Base-by-base conservation (phyloP, 2,329 filamentous ascomycete genomes). In the Penicillium italicum region DNA sequence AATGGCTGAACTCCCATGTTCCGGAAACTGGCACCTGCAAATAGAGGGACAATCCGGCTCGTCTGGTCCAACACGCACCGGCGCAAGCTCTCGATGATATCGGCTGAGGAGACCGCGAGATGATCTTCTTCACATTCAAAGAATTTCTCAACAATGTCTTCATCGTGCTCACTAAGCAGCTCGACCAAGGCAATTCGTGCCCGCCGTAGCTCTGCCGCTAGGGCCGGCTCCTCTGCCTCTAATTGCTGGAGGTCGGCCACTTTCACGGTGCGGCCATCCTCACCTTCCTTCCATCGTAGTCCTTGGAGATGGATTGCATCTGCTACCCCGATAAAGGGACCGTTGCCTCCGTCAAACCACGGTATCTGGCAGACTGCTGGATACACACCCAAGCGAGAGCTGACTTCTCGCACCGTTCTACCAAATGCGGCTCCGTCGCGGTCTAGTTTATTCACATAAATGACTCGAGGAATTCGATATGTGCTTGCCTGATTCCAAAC, bases 1-100 rank as follows among this genome's bases (percentile, higher is more conserved):
- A 99, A 79, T 28, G 92, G 91, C 71, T 97, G 91, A 4, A 97
- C 91, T 8, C 94, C 94, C 59, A 97, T 90, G 62, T 97, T 96
- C 40, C 89, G 85, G 73, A 97, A 91, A 72, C 92, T 97, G 5
- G 93, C 92, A 2, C 93, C 93, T 0, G 90, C 90, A 73, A 96
- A 95, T 0, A 97, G 82, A 0, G 93, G 93, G 41, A 94, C 88
- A 18, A 95, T 79, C n/a, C 77, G 79, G 48, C 90, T 91, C 9
- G 62, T 63, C 10, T 87, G 82, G 1, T 86, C 84, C 44, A 86
- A 79, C 6, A 96, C 84, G 37, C 86, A 86, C 43, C 86, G 82
- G 33, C 92, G 85, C 31, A 99, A 82, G 58, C 88, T 89, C 50
- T 85, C 80, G 57, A 87, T 85, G 57, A 97, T 85, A 40, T 87